Evolutionary conservation across 495 filamentous ascomycete genomes (phyloP).

Genomic region (Penicillium parvum): DNA sequence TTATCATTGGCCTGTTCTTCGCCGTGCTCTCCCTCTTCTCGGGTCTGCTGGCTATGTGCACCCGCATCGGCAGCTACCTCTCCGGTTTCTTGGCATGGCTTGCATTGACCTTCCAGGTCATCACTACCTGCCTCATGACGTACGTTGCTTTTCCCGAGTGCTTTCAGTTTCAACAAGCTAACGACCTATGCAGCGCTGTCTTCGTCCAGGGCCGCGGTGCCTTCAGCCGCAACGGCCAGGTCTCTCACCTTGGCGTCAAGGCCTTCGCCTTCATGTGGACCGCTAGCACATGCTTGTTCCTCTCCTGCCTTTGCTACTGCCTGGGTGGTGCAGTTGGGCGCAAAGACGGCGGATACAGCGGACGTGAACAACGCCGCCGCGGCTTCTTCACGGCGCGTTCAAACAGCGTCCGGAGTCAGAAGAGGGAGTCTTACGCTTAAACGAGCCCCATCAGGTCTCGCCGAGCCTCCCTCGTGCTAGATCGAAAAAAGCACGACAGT

Average conservation of each 20-base stretch:
- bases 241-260: slow-evolving; percentile 61
- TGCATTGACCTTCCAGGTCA: slow-evolving; percentile 58
- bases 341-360: slow-evolving; percentile 38
- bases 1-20: slow-evolving; percentile 66
- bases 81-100: slow-evolving; percentile 52
- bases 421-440: slow-evolving; percentile 35
- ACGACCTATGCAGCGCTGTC: slow-evolving; percentile 51
- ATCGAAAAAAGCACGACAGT: neutral
- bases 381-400: slow-evolving; percentile 41
- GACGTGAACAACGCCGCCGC: slow-evolving; percentile 38
- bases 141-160: slow-evolving; percentile 36
- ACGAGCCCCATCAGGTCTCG: neutral
- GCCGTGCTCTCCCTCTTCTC: slow-evolving; percentile 54
- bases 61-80: slow-evolving; percentile 55
- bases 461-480: neutral
- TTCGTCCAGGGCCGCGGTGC: slow-evolving; percentile 72
- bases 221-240: slow-evolving; percentile 55
- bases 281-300: slow-evolving; percentile 60
- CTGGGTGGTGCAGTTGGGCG: slow-evolving; percentile 37
- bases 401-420: slow-evolving; percentile 33
- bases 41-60: slow-evolving; percentile 58
- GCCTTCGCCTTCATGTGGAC: slow-evolving; percentile 88
- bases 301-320: slow-evolving; percentile 71
- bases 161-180: slow-evolving; percentile 5
- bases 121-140: slow-evolving; percentile 67